Evolutionary conservation across 306 rosid species (phyloP), one percentile per base, ranked within the genome.

Genomic region (Nissolia schottii): DNA sequence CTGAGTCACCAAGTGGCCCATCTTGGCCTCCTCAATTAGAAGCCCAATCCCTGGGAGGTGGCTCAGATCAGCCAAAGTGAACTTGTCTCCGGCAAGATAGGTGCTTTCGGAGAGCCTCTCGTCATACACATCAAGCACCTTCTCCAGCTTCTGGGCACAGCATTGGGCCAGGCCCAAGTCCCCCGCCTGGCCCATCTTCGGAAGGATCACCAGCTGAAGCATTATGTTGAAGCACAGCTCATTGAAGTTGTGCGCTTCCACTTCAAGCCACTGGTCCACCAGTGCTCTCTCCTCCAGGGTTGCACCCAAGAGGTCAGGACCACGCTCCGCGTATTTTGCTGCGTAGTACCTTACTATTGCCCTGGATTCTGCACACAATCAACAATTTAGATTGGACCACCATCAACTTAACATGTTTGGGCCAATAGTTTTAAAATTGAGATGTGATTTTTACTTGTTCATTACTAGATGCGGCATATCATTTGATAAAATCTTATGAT

Each of bases 191-290:
- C 91, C 89, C 88, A 85, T 85, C 23, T 11, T 69, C 2, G 97
- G 96, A 0, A 88, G 38, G 19, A 88, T 75, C 38, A 88, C 76
- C 6, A 80, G 86, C 46, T 88, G 85, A 65, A 85, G 43, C 54
- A 88, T 89, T 0, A 87, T 8, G 15, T 75, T 74, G 86, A 74
- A 84, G n/a, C 87, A 82, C 48, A 79, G 23, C 40, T 88, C 86
- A 29, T 88, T 85, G 85, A 91, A 91, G 19, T 87, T 88, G 77
- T 88, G 85, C 0, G 88, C 92, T 57, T 91, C 96, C 10, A 88
- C 87, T 79, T 91, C 92, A 0, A 91, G 70, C 97, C 97, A 88
- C 16, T 91, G 95, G 16, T 91, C 90, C 58, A 91, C 89, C 43
- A 88, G 0, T 2, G 95, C 92, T 32, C 79, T 83, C 79, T 87